Percentiles rank a stretch among this genome's conserved stretches.
Evolutionary conservation across 805 yeast species (phyloP).

Genomic region (Kazachstania psychrophila): DNA sequence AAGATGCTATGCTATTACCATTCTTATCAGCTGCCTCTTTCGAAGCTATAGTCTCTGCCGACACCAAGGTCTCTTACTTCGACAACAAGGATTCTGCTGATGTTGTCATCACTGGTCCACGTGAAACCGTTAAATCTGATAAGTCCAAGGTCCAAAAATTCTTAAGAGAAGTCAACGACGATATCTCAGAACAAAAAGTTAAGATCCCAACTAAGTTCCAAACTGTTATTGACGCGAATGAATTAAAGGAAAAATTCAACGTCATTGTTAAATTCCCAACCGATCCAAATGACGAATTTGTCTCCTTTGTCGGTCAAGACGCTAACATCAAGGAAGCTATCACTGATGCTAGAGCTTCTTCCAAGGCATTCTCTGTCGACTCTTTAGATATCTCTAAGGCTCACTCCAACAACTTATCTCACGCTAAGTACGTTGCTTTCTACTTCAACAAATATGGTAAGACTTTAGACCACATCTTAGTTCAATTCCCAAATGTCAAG

Average conservation of each 20-base stretch:
- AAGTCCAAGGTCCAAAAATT: constrained; percentile 41
- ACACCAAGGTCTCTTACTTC: constrained; percentile 19
- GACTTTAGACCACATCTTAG: constrained; percentile 35
- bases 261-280: constrained; percentile 52
- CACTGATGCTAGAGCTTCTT: constrained; percentile 47
- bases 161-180: constrained; percentile 37
- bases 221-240: constrained; percentile 52
- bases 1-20: constrained; percentile 28
- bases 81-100: constrained; percentile 24
- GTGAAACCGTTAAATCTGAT: constrained; percentile 51
- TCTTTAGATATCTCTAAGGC: constrained; percentile 79
- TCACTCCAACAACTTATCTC: constrained; percentile 68
- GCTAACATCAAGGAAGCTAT: constrained; percentile 52
- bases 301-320: constrained; percentile 58
- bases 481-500: constrained; percentile 35
- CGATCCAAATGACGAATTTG: constrained; percentile 37
- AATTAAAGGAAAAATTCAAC: constrained; percentile 42
- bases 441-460: constrained; percentile 46
- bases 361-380: constrained; percentile 53
- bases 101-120: constrained; percentile 58
- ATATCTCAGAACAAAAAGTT: constrained; percentile 45
- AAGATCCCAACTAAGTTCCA: constrained; percentile 62
- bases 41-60: constrained; percentile 11
- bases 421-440: constrained; percentile 67
- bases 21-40: constrained; percentile 22